A percentile compares a stretch with the other conserved stretches of the same genome.
Evolutionary conservation across 1,139 yeast species (phyloP).

Genomic region (Debaryomyces fabryi): DNA sequence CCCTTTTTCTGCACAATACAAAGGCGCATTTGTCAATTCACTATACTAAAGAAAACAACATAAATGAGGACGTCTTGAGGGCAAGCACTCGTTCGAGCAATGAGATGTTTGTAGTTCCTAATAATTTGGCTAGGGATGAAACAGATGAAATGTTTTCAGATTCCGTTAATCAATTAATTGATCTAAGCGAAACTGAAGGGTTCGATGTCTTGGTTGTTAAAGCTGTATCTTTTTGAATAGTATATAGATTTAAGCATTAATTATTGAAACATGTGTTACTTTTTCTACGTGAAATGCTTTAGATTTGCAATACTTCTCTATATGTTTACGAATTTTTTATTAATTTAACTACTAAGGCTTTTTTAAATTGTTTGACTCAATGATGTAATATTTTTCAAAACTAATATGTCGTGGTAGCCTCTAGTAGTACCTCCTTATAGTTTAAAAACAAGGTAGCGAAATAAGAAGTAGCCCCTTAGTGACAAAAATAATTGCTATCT

Average conservation of each 20-base stretch:
- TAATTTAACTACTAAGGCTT: too few species aligned
- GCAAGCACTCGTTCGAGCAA: constrained; percentile 16
- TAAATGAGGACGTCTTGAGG: constrained; percentile 18
- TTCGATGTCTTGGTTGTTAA: constrained; percentile 30
- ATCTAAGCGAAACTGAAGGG: constrained; percentile 23
- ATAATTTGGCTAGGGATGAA: constrained; percentile 19
- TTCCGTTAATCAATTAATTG: constrained; percentile 21
- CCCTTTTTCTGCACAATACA: constrained; percentile 10
- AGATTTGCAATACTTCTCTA: background rate
- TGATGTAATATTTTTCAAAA: too few species aligned
- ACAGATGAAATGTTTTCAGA: constrained; percentile 18
- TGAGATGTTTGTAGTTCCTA: constrained; percentile 30
- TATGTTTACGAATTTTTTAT: too few species aligned
- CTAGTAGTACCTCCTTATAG: too few species aligned
- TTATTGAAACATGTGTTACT: background rate
- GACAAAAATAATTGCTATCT: too few species aligned
- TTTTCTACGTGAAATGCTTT: background rate
- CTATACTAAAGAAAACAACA: constrained; percentile 20
- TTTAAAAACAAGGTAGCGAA: too few species aligned
- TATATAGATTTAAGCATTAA: background rate
- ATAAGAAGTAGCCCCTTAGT: too few species aligned
- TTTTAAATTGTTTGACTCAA: too few species aligned
- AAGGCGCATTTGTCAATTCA: background rate
- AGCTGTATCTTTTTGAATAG: constrained; percentile 13
- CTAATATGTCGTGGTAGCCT: too few species aligned